Evolutionary conservation across 805 yeast species (phyloP), one percentile per base, ranked within the genome.

Genomic region (Candida sanyiensis): DNA sequence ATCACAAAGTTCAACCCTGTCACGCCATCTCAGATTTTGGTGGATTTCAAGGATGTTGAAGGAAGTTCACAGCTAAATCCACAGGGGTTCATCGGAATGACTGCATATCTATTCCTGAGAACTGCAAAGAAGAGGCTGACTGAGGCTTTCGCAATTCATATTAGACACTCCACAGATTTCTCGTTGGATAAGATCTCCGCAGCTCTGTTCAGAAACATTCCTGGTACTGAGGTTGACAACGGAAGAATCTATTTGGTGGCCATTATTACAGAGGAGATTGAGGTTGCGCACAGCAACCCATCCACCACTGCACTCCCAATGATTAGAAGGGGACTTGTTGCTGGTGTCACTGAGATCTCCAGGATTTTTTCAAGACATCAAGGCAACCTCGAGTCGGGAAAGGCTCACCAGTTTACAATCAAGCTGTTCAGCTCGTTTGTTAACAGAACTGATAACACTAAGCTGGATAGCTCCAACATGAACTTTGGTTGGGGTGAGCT

Each of bases 401-500:
- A 75, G 52, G 65, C 86, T 0, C 86, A 80, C 56, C 82, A 79
- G 46, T 83, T 86, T 56, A 69, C 74, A 5, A 73, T 87, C 49
- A 76, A 80, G 50, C 62, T 87, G 51, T 87, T 72, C 54, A 83
- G 90, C 1, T 80, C 93, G 0, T 80, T 71, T 50, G 71, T 78
- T 48, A 68, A 67, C 42, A 56, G 52, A 22, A 45, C 47, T 17
- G 61, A 51, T 31, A 57, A 57, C 24, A 66, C 63, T 28, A 50
- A 59, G 45, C 28, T 55, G 44, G 61, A 58, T 48, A 61, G 70
- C 48, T 44, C 52, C 44, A 66, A 63, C 52, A 40, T 55, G 42
- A 80, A 78, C 54, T 72, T 75, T 43, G 96, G 96, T 35, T 87
- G 96, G 96, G 96, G 96, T 62, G 89, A 82, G 45, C 62, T 84